A percentile compares a stretch with the other conserved stretches of the same genome.
Evolutionary conservation across 768 basidiomycete species (phyloP).

Genomic region (Rhodotorula babjevae): DNA sequence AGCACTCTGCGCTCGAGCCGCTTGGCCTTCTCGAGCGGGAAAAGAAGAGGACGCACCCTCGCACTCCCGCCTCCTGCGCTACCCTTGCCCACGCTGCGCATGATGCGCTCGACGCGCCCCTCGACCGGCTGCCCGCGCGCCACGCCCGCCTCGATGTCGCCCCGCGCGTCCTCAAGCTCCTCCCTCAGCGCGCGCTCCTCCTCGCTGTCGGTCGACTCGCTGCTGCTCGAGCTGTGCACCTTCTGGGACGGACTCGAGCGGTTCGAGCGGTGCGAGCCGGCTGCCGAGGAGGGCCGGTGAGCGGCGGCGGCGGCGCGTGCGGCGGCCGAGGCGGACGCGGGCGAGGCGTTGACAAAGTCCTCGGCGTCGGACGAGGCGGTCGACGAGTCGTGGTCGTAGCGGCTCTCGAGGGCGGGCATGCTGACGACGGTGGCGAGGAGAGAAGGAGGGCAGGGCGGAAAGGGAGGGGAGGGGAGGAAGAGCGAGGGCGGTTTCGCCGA

Average conservation of each 20-base stretch:
- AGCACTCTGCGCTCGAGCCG: neutral
- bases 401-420: constrained; percentile 17
- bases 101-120: neutral
- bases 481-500: too few relatives aligned
- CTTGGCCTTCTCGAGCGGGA: too few relatives aligned
- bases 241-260: neutral
- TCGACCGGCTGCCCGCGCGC: constrained; percentile 16
- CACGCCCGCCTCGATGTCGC: constrained; percentile 16
- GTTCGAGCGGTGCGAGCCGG: neutral
- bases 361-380: constrained; percentile 10
- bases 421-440: neutral
- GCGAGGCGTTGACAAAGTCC: constrained; percentile 26
- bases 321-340: neutral
- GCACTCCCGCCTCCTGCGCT: neutral
- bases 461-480: too few relatives aligned
- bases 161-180: constrained; percentile 3
- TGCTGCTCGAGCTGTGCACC: neutral
- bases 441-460: too few relatives aligned
- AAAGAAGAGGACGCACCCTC: neutral
- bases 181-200: constrained; percentile 17
- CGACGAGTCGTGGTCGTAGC: constrained; percentile 22
- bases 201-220: constrained; percentile 22
- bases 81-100: constrained; percentile 18
- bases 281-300: constrained; percentile 17
- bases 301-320: neutral